Evolutionary conservation across 2,329 filamentous ascomycete genomes (phyloP).

Genomic region (Penicillium sp.): DNA sequence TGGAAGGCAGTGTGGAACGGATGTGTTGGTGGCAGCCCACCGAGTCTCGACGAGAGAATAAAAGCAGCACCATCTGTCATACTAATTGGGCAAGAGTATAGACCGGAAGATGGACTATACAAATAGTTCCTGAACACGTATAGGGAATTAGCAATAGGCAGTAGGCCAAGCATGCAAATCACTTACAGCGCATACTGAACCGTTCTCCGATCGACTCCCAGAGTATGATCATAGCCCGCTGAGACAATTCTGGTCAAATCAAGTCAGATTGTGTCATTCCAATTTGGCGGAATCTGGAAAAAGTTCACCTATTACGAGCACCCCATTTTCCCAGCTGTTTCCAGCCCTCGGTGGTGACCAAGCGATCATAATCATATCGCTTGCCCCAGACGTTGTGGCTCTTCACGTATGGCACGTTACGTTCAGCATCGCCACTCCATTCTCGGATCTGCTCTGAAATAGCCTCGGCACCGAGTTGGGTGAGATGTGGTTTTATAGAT

Average conservation of each 20-base stretch:
- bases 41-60: slow-evolving; percentile 26
- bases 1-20: slow-evolving; percentile 28
- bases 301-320: slow-evolving; percentile 28
- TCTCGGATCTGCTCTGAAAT: slow-evolving; percentile 30
- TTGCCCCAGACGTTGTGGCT: slow-evolving; percentile 61
- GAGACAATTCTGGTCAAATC: background rate
- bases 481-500: slow-evolving; percentile 42
- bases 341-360: slow-evolving; percentile 67
- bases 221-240: background rate
- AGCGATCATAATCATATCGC: slow-evolving; percentile 49
- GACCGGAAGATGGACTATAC: slow-evolving; percentile 58
- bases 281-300: background rate
- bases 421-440: slow-evolving; percentile 58
- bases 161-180: background rate
- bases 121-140: slow-evolving; percentile 45
- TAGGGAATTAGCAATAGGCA: background rate
- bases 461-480: slow-evolving; percentile 31
- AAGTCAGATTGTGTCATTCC: slow-evolving; percentile 21
- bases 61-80: slow-evolving; percentile 52
- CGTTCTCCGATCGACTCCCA: background rate
- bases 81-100: slow-evolving; percentile 61
- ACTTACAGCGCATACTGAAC: slow-evolving; percentile 9
- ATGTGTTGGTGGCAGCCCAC: slow-evolving; percentile 10
- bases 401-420: slow-evolving; percentile 59
- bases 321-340: slow-evolving; percentile 37